Evolutionary conservation across 345 rosid species (phyloP), one percentile per base, ranked within the genome.

Genomic region (Orychophragmus violaceus): DNA sequence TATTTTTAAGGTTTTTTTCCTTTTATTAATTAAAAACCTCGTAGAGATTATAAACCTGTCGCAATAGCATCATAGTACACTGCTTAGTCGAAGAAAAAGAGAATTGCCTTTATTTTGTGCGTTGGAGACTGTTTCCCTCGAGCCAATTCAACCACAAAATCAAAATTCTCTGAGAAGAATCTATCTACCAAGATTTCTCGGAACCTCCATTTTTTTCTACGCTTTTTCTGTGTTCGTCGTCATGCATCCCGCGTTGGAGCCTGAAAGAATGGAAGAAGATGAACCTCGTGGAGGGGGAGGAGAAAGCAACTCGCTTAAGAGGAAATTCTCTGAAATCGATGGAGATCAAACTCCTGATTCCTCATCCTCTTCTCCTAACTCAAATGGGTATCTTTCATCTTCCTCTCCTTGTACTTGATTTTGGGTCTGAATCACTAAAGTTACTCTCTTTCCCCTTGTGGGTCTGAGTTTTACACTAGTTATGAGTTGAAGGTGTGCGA

Each of bases 401-500:
- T 58, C 37, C 5, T 52, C 57, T 28, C 8, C 17, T 45, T 59
- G 0, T 8, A 4, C 62, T 18, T 68, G 12, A 11, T 30, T 37
- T 68, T 62, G 61, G 49, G 62, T 41, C 16, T 54, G 44, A 14
- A 48, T 7, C 54, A 28, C 21, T 50, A 36, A 48, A 62, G 2
- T 39, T 33, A 12, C 58, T 37, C 5, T 21, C 57, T 46, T 14
- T 52, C 32, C 19, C 23, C 21, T 41, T 18, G n/a, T n/a, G n/a
- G n/a, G n/a, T 24, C 33, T n/a, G 18, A 50, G 17, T 18, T 68
- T 30, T 2, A 6, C 36, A 29, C 78, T 18, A 88, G 95, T 42
- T 88, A 87, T 72, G 92, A 85, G 68, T 21, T 60, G 74, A 72
- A 78, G 53, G 79, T 88, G 51, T 85, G 73, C 64, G 95, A 87